Base-by-base conservation (phyloP, 2,329 filamentous ascomycete genomes). In the Aspergillus fumigatus region DNA sequence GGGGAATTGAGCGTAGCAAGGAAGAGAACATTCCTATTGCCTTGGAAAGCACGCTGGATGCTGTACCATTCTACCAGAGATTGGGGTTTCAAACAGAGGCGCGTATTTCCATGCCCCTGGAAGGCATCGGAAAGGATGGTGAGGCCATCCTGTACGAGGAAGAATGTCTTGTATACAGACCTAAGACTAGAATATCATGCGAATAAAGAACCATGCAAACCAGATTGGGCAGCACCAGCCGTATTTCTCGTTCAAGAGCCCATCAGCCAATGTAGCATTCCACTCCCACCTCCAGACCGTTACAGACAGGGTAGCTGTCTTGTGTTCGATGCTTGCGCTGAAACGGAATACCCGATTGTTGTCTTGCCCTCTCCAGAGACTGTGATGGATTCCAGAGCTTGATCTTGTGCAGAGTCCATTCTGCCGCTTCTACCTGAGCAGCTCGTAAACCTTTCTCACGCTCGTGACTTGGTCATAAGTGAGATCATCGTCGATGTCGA, bases 161-260 rank as follows among this genome's bases (percentile, higher is more conserved):
- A 43, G 40, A 21, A 21, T 43, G 40, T 43, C 40, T 43, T 43
- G n/a, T 21, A 19, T 43, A 21, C 10, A 43, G 40, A 21, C 40
- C 40, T 43, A 9, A 4, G 19, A 21, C 17, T 21, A 43, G 40
- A 21, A 7, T 17, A 17, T 35, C 14, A 10, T 10, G 1, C 0
- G 10, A 29, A 29, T 29, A 17, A 17, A 35, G 4, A 17, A 2
- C 4, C 11, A 35, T 17, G 2, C 11, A 35, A 35, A 17, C 11
- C 14, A 5, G 4, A 35, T 35, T 35, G 11, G 17, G 64, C 54
- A 70, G 35, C 63, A 64, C 68, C 68, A 71, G 11, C 64, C 63
- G 59, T 72, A 72, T 45, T 70, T 62, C 60, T 72, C 68, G 25
- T 69, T 72, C 21, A 61, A 57, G n/a, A 71, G n/a, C 70, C 70